Conservation (phyloP, 495 filamentous ascomycete genomes). For the Glarea lozoyensis region DNA sequence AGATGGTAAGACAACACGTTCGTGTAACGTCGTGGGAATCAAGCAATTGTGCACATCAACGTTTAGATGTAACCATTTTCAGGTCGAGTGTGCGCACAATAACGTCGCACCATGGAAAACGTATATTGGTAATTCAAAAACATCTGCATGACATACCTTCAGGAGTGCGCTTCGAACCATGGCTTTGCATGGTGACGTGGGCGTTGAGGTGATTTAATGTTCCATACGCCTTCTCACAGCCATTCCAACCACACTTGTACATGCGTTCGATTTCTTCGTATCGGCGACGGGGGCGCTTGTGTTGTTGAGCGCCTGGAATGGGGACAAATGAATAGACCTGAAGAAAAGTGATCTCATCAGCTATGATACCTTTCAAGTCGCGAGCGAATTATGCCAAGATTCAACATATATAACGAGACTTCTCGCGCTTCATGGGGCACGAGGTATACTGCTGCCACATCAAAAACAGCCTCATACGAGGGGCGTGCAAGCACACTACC, state of each 20-base stretch:
- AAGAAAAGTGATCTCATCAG: slow-evolving; percentile 38
- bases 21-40: too few species aligned
- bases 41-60: too few species aligned
- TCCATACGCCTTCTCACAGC: slow-evolving; percentile 96
- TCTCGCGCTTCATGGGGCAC: not conserved
- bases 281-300: slow-evolving; percentile 87
- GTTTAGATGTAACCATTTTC: too few species aligned
- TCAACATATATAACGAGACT: not conserved
- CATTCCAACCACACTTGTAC: slow-evolving; percentile 99
- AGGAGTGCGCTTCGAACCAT: slow-evolving; percentile 84
- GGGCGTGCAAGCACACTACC: too few species aligned
- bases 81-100: too few species aligned
- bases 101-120: too few species aligned
- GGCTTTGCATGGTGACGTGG: slow-evolving; percentile 96
- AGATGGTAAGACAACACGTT: too few species aligned
- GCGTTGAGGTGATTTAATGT: slow-evolving; percentile 95
- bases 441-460: too few species aligned
- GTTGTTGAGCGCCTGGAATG: slow-evolving; percentile 93
- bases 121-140: slow-evolving; percentile 5
- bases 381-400: not conserved
- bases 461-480: too few species aligned
- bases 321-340: slow-evolving; percentile 98
- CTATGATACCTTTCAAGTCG: slow-evolving; percentile 3
- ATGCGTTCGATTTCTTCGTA: slow-evolving; percentile 99
- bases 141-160: slow-evolving; percentile 62